Base-by-base conservation (phyloP, 176 grass and related monocot species). In the Oryza officinalis region DNA sequence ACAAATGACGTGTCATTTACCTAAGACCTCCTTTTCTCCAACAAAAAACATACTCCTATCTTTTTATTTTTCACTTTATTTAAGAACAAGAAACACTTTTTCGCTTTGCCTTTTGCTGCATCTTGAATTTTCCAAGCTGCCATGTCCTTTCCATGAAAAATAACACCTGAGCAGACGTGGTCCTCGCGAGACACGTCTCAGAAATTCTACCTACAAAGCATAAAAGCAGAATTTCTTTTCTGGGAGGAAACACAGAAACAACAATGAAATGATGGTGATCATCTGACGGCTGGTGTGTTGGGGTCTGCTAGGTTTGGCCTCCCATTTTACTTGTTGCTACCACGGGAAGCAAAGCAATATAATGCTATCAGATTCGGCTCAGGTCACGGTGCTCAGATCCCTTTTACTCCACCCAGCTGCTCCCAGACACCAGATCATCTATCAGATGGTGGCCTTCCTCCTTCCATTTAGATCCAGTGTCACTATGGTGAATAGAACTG, bases 311-410 rank as follows among this genome's bases (percentile, higher is more conserved):
- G 69, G 79, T 65, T 50, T 50, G 65, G n/a, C 13, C 28, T 27
- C 76, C 13, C 28, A 45, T 72, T 37, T 54, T 7, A 1, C 50
- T 54, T 54, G 50, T 65, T 85, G 83, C 75, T 72, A 85, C 65
- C 59, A 1, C 22, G 27, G 65, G 67, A 87, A 64, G 86, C 72
- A 87, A 87, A 64, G 86, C 72, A 87, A 77, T 7, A 35, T 35
- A 35, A 35, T 63, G 64, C n/a, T 14, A 10, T 22, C 37, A 38
- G n/a, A 13, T 74, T 31, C 15, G 9, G 57, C 27, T 52, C 20
- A 8, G n/a, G 44, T 67, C 71, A 6, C 61, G 59, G 13, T 67
- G n/a, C 13, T 30, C 74, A 17, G n/a, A 77, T 71, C 28, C 40
- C 54, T 88, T 83, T 71, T 18, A 52, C 54, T 76, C 23, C 80